Evolutionary conservation across 208 protist genomes (phyloP).

Genomic region (Acanthamoeba castellanii): DNA sequence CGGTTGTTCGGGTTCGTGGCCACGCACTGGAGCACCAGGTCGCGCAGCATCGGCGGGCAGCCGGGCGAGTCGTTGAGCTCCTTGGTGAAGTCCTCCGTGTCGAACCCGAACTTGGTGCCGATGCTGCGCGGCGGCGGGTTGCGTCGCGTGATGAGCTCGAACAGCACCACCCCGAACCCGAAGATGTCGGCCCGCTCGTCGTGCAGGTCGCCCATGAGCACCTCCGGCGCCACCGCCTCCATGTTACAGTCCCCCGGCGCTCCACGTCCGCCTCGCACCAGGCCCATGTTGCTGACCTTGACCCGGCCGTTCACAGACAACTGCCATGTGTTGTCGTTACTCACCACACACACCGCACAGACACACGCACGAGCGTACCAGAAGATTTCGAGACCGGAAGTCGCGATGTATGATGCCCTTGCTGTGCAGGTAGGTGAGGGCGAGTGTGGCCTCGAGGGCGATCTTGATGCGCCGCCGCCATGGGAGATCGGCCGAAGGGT

Average conservation of each 20-base stretch:
- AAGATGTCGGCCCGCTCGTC: constrained; percentile 69
- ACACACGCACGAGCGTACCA: neutral
- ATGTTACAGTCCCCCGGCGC: neutral
- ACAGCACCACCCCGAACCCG: constrained; percentile 51
- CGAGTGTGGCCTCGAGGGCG: neutral
- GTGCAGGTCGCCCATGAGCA: constrained; percentile 30
- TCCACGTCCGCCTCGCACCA: neutral
- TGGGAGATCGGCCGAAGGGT: neutral
- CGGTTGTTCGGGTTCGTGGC: constrained; percentile 21
- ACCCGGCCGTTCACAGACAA: neutral
- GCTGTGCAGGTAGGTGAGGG: constrained; percentile 37
- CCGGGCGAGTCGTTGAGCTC: neutral
- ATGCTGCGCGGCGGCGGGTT: neutral
- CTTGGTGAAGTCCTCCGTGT: constrained; percentile 19
- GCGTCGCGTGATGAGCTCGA: constrained; percentile 39
- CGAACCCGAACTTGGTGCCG: constrained; percentile 67
- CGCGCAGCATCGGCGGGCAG: neutral
- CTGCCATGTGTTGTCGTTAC: neutral
- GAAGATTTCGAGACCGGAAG: neutral
- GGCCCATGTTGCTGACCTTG: constrained; percentile 58
- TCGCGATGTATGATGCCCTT: constrained; percentile 45
- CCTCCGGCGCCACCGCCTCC: constrained; percentile 49
- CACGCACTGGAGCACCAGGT: constrained; percentile 39
- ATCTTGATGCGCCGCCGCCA: constrained; percentile 17
- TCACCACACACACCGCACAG: neutral